Evolutionary conservation across 805 yeast genomes (phyloP).

Genomic region (Lipomyces kockii): DNA sequence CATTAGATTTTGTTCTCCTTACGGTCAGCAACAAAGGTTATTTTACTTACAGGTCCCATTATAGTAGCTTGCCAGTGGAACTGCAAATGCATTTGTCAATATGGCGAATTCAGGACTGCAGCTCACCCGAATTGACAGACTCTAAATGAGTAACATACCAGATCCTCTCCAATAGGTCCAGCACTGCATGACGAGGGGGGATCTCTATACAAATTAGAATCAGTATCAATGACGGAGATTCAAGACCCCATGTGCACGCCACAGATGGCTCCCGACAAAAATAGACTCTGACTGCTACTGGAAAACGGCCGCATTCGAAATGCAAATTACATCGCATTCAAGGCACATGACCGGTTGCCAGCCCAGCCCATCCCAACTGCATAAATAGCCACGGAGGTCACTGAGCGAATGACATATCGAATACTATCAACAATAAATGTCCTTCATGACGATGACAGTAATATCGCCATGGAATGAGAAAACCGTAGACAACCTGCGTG

Average conservation of each 20-base stretch:
- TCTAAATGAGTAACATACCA: slow-evolving; percentile 43
- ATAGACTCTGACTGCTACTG: neutral
- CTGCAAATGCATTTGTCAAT: slow-evolving; percentile 6
- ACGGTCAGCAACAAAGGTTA: neutral
- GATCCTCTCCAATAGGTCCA: slow-evolving; percentile 97
- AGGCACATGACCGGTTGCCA: neutral
- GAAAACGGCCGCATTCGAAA: neutral
- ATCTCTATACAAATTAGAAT: slow-evolving; percentile 59
- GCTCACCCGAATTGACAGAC: neutral
- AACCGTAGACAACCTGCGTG: neutral
- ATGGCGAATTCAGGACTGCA: neutral
- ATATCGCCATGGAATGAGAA: neutral
- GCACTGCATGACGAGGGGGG: slow-evolving; percentile 99
- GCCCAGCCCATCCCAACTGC: neutral
- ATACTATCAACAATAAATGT: neutral
- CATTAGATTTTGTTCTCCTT: slow-evolving; percentile 1
- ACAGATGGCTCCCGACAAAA: neutral
- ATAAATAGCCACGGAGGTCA: neutral
- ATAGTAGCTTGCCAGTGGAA: slow-evolving; percentile 99
- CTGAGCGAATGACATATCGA: neutral
- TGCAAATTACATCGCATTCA: neutral
- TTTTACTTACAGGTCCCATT: slow-evolving; percentile 74
- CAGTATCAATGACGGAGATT: slow-evolving; percentile 6
- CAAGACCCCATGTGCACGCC: slow-evolving; percentile 2
- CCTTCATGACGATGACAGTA: neutral